Evolutionary conservation across 805 yeast genomes (phyloP), one percentile per base, ranked within the genome.

Genomic region (Wickerhamomyces tratensis): DNA sequence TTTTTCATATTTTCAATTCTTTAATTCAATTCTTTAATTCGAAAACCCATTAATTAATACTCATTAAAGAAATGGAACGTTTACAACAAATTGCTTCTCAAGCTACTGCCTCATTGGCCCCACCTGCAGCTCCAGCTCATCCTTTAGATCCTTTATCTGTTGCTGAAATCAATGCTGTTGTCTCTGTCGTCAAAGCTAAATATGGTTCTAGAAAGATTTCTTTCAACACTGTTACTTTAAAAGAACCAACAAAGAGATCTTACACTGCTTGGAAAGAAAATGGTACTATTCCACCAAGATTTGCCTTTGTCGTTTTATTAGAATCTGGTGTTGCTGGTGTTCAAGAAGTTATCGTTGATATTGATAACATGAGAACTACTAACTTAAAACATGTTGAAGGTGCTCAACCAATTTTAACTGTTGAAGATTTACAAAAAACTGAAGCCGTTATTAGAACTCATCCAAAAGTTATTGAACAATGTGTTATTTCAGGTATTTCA

Each of bases 341-440:
- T 46, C 76, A 75, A 52, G 91, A 84, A 58, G 89, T 88, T 61
- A 65, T 76, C 37, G 82, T 80, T 48, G 82, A 79, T 56, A 58
- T 83, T 41, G 66, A 66, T 34, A 60, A 74, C 40, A 62, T 67
- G 51, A 58, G 63, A 39, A 65, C 83, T 33, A 61, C 73, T 39
- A 69, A 70, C 43, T 61, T 73, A 48, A 69, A 69, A 49, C 60
- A 68, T 41, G 59, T 72, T 38, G 76, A 72, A 43, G 84, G 82
- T 36, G 82, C 75, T 40, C 87, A 82, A 63, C 91, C 91, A 48
- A 82, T 82, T 47, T 68, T 83, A 57, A 80, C 89, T 37, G 79
- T 81, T 39, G 79, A 69, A 51, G 91, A 83, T 59, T 69, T 83
- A 48, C 71, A 68, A 54, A 52, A 59, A 42, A 77, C 84, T 47